Evolutionary conservation across 306 rosid genomes (phyloP).

Genomic region (Calophaca sinica): DNA sequence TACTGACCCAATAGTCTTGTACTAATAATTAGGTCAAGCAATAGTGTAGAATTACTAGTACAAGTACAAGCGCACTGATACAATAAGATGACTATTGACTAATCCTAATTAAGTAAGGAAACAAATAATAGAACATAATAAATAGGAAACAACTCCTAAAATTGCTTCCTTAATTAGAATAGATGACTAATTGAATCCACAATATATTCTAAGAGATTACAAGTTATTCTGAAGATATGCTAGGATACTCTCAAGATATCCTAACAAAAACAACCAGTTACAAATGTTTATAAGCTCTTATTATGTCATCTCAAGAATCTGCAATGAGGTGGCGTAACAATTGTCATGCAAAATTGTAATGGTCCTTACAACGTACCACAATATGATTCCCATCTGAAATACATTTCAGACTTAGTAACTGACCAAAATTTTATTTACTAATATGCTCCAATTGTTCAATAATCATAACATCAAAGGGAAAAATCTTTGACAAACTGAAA

Average conservation of each 20-base stretch:
- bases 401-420: neutral
- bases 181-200: neutral
- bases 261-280: neutral
- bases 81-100: neutral
- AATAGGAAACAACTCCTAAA: constrained; percentile 1
- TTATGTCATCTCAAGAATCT: constrained; percentile 4
- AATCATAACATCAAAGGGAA: neutral
- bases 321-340: constrained; percentile 11
- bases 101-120: neutral
- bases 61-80: neutral
- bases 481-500: neutral
- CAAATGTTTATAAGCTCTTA: neutral
- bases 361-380: neutral
- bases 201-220: neutral
- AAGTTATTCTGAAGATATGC: neutral
- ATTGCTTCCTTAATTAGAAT: neutral
- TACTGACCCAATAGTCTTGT: neutral
- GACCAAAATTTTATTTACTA: neutral
- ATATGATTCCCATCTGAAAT: neutral
- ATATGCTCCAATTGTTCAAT: constrained; percentile 11
- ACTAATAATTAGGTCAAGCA: neutral
- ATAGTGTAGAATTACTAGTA: neutral
- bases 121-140: neutral
- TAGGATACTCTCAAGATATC: neutral
- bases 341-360: constrained; percentile 8